A percentile compares a stretch with the other conserved stretches of the same genome.
Evolutionary conservation across 176 grass and related monocot species (phyloP).

Genomic region (Tillandsia fasciculata): DNA sequence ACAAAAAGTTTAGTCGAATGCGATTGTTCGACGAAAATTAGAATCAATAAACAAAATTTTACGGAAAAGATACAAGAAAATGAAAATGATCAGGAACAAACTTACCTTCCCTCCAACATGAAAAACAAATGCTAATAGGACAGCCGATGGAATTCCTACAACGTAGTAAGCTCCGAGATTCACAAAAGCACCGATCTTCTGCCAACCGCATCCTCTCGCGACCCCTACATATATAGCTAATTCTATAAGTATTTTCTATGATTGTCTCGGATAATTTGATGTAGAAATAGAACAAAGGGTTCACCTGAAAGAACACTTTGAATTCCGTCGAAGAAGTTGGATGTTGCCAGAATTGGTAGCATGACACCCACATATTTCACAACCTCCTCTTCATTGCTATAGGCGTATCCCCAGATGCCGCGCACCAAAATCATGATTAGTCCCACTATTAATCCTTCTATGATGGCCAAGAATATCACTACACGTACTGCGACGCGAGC

Average conservation of each 20-base stretch:
- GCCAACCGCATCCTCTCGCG: constrained; percentile 61
- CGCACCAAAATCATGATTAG: constrained; percentile 26
- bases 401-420: constrained; percentile 39
- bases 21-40: neutral
- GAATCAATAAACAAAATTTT: neutral
- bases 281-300: neutral
- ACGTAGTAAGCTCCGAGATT: constrained; percentile 65
- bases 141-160: constrained; percentile 35
- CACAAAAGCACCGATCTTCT: constrained; percentile 54
- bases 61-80: no score
- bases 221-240: constrained; percentile 29
- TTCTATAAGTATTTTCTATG: neutral
- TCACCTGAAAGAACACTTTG: constrained; percentile 57
- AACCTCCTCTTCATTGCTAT: constrained; percentile 53
- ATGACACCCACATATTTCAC: constrained; percentile 43
- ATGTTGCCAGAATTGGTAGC: constrained; percentile 38
- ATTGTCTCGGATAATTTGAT: neutral
- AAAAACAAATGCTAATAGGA: constrained; percentile 39
- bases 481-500: constrained; percentile 34
- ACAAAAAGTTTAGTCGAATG: neutral
- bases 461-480: constrained; percentile 28
- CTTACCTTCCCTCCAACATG: constrained; percentile 38
- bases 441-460: constrained; percentile 26
- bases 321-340: constrained; percentile 40
- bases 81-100: neutral